Percentiles rank a stretch among this genome's conserved stretches.
Evolutionary conservation across 2,329 filamentous ascomycete species (phyloP).

Genomic region (Fusarium citri): DNA sequence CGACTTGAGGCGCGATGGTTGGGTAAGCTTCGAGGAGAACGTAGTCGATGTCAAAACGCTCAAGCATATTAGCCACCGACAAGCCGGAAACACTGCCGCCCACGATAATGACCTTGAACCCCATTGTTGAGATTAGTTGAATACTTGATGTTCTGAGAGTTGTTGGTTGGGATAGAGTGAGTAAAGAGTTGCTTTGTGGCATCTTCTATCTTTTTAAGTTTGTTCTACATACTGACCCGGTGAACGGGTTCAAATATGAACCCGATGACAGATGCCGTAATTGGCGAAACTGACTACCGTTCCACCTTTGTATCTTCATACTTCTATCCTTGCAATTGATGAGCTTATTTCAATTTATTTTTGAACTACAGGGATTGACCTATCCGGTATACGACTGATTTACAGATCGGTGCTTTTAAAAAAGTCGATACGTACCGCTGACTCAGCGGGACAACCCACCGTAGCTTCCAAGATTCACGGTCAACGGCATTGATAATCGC

Average conservation of each 20-base stretch:
- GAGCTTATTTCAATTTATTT: neutral
- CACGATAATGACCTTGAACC: neutral
- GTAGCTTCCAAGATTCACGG: neutral
- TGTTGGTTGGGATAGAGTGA: neutral
- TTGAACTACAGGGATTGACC: neutral
- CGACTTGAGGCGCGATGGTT: neutral
- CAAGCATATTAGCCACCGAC: slow-evolving; percentile 7
- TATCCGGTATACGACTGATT: neutral
- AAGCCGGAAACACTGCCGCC: slow-evolving; percentile 3
- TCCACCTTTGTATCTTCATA: neutral
- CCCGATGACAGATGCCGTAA: neutral
- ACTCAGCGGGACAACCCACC: neutral
- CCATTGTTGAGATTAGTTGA: neutral
- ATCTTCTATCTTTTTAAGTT: neutral
- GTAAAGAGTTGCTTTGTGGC: neutral
- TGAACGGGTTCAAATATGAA: neutral
- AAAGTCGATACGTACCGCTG: neutral
- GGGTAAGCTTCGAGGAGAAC: neutral
- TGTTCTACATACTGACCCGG: neutral
- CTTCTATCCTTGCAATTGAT: neutral
- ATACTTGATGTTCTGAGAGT: neutral
- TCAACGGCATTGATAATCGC: neutral
- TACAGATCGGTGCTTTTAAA: neutral
- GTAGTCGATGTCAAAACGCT: neutral
- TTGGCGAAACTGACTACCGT: neutral